Evolutionary conservation across 106 monocot species (phyloP).

Genomic region (Xerophyta viscosa): DNA sequence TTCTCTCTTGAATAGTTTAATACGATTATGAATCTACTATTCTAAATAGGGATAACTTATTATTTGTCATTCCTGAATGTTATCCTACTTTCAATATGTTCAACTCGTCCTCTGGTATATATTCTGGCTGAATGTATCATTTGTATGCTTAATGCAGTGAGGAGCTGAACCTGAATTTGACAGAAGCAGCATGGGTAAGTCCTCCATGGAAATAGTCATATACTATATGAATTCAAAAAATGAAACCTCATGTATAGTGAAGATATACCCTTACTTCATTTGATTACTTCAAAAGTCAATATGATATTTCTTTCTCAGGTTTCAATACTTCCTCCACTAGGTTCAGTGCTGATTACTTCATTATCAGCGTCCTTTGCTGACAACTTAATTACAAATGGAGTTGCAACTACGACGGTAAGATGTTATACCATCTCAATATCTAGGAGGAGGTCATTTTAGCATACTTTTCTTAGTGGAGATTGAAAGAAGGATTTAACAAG

Average conservation of each 20-base stretch:
- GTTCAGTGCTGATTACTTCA: conserved; percentile 80
- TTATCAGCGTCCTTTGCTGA: conserved; percentile 92
- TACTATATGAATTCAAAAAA: conserved; percentile 1
- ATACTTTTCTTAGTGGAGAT: too few species aligned
- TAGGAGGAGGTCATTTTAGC: too few species aligned
- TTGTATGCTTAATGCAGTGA: conserved; percentile 60
- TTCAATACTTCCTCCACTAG: conserved; percentile 79
- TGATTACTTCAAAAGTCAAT: not conserved
- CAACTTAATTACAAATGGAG: conserved; percentile 74
- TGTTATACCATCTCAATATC: too few species aligned
- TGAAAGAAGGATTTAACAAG: too few species aligned
- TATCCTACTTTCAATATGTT: too few species aligned
- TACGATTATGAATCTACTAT: too few species aligned
- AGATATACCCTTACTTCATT: too few species aligned
- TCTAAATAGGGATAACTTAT: too few species aligned
- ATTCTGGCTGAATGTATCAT: not conserved
- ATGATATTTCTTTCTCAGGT: conserved; percentile 43
- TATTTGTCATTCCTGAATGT: too few species aligned
- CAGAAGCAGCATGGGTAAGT: conserved; percentile 98
- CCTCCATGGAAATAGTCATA: not conserved
- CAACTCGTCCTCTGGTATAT: too few species aligned
- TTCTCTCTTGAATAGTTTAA: too few species aligned
- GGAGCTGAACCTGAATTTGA: conserved; percentile 87
- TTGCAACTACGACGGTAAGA: conserved; percentile 74
- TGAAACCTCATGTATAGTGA: not conserved